A percentile compares a stretch with the other conserved stretches of the same genome.
phyloP scores from a whole-genome alignment of 352 stramenopile species.

The Globisporangium cystogenes region DNA sequence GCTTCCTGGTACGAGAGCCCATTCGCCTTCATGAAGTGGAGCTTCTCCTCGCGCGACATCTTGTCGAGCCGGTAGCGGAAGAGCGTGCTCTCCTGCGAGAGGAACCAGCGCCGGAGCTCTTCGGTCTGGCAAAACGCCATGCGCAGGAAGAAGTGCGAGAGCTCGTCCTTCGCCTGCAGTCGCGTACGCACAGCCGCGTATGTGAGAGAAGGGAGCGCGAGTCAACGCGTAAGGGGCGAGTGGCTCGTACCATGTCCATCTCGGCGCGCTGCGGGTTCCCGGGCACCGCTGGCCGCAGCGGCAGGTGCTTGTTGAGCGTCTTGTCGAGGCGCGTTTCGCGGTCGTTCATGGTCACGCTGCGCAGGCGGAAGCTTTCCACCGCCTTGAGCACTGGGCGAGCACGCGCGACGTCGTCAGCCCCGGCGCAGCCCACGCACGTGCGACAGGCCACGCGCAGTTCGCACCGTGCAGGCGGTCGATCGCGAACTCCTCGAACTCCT shows the following conservation, averaged over 20 bases:
- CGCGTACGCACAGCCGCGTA: not conserved
- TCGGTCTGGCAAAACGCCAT: slow-evolving; percentile 98
- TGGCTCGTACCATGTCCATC: slow-evolving; percentile 34
- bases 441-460: too few species aligned
- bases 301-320: slow-evolving; percentile 82
- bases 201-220: too few species aligned
- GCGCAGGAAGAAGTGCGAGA: slow-evolving; percentile 98
- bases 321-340: slow-evolving; percentile 77
- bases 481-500: slow-evolving; percentile 98
- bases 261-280: slow-evolving; percentile 48
- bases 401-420: not conserved
- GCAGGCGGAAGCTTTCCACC: slow-evolving; percentile 84
- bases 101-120: slow-evolving; percentile 97
- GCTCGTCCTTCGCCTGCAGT: slow-evolving; percentile 80
- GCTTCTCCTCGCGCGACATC: slow-evolving; percentile 82
- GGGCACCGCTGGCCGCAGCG: slow-evolving; percentile 37
- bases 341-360: slow-evolving; percentile 63
- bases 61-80: slow-evolving; percentile 92
- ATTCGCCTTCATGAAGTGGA: slow-evolving; percentile 86
- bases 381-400: slow-evolving; percentile 52
- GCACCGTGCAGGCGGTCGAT: slow-evolving; percentile 92
- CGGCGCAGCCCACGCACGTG: too few species aligned
- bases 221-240: too few species aligned
- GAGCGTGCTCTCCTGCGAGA: slow-evolving; percentile 93
- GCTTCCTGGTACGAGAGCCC: slow-evolving; percentile 73